Evolutionary conservation across 176 grass and related monocot genomes (phyloP).

Genomic region (Elymus sibiricus): DNA sequence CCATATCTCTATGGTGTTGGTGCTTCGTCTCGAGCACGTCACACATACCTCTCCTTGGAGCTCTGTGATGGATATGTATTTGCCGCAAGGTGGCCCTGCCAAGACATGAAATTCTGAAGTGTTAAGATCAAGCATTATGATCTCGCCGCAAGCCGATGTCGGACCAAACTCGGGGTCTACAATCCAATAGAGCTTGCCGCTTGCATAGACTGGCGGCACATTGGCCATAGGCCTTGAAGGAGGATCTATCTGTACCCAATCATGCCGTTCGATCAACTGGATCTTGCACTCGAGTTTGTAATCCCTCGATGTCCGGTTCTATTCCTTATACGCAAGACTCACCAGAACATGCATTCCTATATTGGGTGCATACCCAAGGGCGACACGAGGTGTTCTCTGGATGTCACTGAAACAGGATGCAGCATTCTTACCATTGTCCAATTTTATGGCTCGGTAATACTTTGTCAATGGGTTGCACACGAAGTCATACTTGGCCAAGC

Average conservation of each 20-base stretch:
- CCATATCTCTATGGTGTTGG: background rate
- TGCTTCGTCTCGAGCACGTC: background rate
- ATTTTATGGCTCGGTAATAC: background rate
- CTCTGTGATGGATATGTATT: background rate
- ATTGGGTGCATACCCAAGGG: background rate
- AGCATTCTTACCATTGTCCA: background rate
- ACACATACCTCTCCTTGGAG: background rate
- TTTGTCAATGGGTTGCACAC: conserved; percentile 1
- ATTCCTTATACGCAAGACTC: background rate
- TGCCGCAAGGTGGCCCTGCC: background rate
- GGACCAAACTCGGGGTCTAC: background rate
- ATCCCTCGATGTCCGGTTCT: background rate
- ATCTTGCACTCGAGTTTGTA: background rate
- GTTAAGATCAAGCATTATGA: background rate
- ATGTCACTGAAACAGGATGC: background rate
- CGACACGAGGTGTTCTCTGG: background rate
- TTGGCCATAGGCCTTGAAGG: background rate
- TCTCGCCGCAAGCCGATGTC: background rate
- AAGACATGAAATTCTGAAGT: background rate
- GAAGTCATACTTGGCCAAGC: background rate
- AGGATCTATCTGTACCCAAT: background rate
- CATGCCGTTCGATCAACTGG: background rate
- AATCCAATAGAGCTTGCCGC: background rate
- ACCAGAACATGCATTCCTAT: background rate
- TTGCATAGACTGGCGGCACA: background rate